Conservation (phyloP, 441 rosid genomes). For the Gossypium trilobum region DNA sequence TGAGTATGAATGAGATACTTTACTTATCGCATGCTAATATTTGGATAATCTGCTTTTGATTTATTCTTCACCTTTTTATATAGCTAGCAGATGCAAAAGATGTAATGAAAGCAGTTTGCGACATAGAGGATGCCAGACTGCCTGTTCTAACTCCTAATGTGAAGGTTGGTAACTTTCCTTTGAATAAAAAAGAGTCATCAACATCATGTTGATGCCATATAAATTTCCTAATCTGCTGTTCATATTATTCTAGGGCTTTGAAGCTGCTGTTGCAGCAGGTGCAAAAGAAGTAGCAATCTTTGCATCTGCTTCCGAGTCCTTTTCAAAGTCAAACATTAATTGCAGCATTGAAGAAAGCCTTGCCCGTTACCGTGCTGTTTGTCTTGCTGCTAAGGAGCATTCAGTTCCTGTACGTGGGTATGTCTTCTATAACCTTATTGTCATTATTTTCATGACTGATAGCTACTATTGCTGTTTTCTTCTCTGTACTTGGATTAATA, state of each 20-base stretch:
- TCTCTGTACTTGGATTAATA: background rate
- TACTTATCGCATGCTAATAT: background rate
- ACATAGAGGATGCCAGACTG: slow-evolving; percentile 58
- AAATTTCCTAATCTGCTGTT: slow-evolving; percentile 22
- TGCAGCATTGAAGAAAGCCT: slow-evolving; percentile 93
- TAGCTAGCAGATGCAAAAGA: slow-evolving; percentile 91
- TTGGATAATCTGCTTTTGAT: background rate
- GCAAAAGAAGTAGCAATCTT: slow-evolving; percentile 90
- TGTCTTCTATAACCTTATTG: slow-evolving; percentile 15
- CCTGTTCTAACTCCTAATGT: slow-evolving; percentile 92
- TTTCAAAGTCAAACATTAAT: slow-evolving; percentile 84
- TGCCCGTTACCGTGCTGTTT: slow-evolving; percentile 63
- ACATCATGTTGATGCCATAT: slow-evolving; percentile 6
- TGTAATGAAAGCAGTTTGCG: slow-evolving; percentile 64
- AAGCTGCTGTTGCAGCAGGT: slow-evolving; percentile 92
- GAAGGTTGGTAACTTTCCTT: slow-evolving; percentile 41
- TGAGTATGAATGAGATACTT: background rate
- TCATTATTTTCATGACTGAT: background rate
- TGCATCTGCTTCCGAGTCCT: slow-evolving; percentile 97
- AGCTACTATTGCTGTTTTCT: slow-evolving; percentile 7
- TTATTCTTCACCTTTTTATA: slow-evolving; percentile 12
- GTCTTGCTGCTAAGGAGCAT: slow-evolving; percentile 61
- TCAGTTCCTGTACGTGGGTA: slow-evolving; percentile 89
- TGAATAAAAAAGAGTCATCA: background rate
- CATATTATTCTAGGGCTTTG: slow-evolving; percentile 66